Base-by-base conservation (phyloP, 2,329 filamentous ascomycete species). In the Trichoderma pleuroti region DNA sequence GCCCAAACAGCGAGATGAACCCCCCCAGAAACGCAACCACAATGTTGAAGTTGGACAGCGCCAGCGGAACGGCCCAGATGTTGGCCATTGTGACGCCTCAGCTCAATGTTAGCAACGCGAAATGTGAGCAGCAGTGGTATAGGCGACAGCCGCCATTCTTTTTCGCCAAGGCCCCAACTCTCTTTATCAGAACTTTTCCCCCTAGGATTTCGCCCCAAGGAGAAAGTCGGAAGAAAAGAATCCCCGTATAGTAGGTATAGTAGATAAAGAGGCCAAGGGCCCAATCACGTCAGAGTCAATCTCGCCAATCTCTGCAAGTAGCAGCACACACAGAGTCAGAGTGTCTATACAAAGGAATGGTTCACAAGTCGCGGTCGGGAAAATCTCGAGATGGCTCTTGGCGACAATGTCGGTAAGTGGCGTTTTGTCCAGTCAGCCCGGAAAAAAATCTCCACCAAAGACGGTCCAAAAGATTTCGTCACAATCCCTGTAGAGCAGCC, bases 1-100 rank as follows among this genome's bases (percentile, higher is more conserved):
- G 83, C 4, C 93, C 94, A 77, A 97, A 98, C n/a, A 97, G 75
- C 0, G 93, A 93, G 72, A 98, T 90, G 82, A 97, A 98, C 2
- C 93, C 94, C 16, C 94, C 94, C 14, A 97, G 81, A 9, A 93
- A 87, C 67, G 92, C 91, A 78, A 93, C 90, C 68, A 94, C 88
- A 74, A 96, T 92, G 81, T 97, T 97, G 85, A 97, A 97, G 79
- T 94, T 92, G 73, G 87, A 90, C 39, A 91, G 76, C 7, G 86
- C 86, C 56, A 94, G 83, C 24, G 80, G 79, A 8, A 81, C 73
- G 7, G 74, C 74, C 80, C 80, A 81, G 30, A 80, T 78, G 30
- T 68, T 49, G 34, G 72, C 72, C 76, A 76, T 76, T 21, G 63
- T 39, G 39, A 70, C 72, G 65, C 59, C 66, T 59, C 66, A 70